These are phyloP conservation scores for Limnanthes douglasii DNA, from an alignment of 345 rosid species.

Conservation along the genomic window DNA sequence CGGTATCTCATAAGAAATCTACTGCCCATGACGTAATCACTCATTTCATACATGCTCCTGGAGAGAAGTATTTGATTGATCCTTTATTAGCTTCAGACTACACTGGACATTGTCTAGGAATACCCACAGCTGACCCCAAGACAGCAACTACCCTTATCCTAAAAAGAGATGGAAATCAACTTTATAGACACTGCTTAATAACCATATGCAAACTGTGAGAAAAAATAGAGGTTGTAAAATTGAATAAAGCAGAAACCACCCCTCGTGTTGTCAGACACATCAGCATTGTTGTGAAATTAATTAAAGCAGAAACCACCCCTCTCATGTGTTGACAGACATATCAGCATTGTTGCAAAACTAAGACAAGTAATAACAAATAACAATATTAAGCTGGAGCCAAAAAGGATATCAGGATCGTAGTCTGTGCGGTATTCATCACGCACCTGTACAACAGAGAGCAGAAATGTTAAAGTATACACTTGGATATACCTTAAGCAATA, in stretches of 20 bases:
- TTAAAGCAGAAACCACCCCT: too few relatives aligned
- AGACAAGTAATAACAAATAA: neutral
- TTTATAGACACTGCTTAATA: neutral
- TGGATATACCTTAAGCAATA: neutral
- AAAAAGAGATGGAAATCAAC: neutral
- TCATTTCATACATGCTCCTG: too few relatives aligned
- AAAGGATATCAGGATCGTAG: constrained; percentile 99
- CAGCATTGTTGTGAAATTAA: too few relatives aligned
- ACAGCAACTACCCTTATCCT: too few relatives aligned
- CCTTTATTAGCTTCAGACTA: too few relatives aligned
- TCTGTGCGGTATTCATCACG: constrained; percentile 99
- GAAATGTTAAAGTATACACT: neutral
- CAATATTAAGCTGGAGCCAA: neutral
- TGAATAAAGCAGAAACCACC: neutral
- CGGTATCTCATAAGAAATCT: too few relatives aligned
- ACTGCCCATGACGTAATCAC: too few relatives aligned
- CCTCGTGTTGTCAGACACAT: neutral
- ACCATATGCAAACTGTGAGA: neutral
- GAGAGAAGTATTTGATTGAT: too few relatives aligned
- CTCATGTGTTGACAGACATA: neutral
- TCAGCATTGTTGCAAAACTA: neutral
- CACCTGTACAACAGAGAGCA: constrained; percentile 34
- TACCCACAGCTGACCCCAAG: too few relatives aligned
- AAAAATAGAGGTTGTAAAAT: neutral
- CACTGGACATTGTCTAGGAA: too few relatives aligned